Percentiles rank a stretch among this genome's conserved stretches.
Conservation (phyloP, 1,284 basidiomycete genomes). For the Limonomyces culmigenus region DNA sequence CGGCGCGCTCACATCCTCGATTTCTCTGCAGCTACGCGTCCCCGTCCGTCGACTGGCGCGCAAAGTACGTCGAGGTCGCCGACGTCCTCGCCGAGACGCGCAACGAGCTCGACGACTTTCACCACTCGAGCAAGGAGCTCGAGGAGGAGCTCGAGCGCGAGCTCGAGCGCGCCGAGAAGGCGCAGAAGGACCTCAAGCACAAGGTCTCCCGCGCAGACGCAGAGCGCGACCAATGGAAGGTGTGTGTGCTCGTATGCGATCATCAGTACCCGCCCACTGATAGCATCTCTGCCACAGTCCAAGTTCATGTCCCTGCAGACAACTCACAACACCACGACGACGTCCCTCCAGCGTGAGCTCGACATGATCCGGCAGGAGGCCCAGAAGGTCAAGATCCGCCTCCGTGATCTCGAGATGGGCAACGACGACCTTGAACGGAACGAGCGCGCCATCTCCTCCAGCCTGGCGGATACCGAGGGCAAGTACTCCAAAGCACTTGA, state of each 20-base stretch:
- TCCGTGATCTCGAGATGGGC: conserved; percentile 87
- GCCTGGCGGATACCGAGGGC: conserved; percentile 79
- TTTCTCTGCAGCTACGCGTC: conserved; percentile 28
- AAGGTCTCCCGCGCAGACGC: conserved; percentile 59
- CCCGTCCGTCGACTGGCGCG: conserved; percentile 52
- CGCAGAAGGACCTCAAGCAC: conserved; percentile 66
- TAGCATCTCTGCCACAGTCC: conserved; percentile 20
- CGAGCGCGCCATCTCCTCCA: conserved; percentile 82
- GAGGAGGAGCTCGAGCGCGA: conserved; percentile 89
- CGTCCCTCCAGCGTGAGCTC: conserved; percentile 77
- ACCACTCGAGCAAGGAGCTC: conserved; percentile 79
- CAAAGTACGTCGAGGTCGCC: conserved; percentile 72
- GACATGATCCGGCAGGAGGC: conserved; percentile 71
- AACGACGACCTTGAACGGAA: conserved; percentile 91
- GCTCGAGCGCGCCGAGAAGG: conserved; percentile 73
- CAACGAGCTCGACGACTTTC: conserved; percentile 82
- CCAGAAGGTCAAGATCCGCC: conserved; percentile 63
- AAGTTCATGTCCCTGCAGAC: conserved; percentile 86
- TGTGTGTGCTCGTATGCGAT: conserved; percentile 15
- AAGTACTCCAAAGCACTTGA: conserved; percentile 87
- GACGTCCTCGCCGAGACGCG: conserved; percentile 78
- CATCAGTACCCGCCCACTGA: not conserved
- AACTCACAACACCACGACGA: conserved; percentile 74
- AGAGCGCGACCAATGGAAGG: conserved; percentile 91
- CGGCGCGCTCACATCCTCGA: not conserved